These are phyloP conservation scores for Podospora appendiculata DNA, from an alignment of 495 filamentous ascomycete species.

Conservation along the genomic window DNA sequence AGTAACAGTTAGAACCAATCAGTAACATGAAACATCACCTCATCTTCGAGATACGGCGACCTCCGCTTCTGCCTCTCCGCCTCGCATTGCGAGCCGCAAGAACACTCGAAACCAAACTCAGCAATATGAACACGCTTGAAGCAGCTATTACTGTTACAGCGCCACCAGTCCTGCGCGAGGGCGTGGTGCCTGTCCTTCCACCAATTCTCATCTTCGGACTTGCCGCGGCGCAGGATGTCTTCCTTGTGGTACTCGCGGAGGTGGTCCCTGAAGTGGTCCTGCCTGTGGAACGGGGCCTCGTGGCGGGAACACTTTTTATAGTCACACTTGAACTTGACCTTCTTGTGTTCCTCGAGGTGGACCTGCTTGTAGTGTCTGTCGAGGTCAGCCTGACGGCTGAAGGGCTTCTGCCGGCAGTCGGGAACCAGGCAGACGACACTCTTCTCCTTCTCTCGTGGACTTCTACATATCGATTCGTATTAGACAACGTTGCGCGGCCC, in stretches of 20 bases:
- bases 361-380: slow-evolving; percentile 34
- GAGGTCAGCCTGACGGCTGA: slow-evolving; percentile 40
- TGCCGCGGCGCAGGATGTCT: slow-evolving; percentile 32
- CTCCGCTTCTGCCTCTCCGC: slow-evolving; percentile 19
- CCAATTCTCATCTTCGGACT: slow-evolving; percentile 9
- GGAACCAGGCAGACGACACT: slow-evolving; percentile 16
- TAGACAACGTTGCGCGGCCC: too few relatives aligned
- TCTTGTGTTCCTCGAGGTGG: slow-evolving; percentile 26
- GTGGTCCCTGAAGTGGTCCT: slow-evolving; percentile 44
- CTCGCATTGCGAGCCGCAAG: slow-evolving; percentile 34
- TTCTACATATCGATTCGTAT: too few relatives aligned
- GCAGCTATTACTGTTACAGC: slow-evolving; percentile 36
- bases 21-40: neutral
- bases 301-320: slow-evolving; percentile 31
- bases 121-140: slow-evolving; percentile 21
- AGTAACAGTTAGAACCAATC: too few relatives aligned
- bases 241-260: slow-evolving; percentile 42
- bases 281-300: slow-evolving; percentile 28
- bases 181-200: slow-evolving; percentile 10
- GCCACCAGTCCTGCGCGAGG: slow-evolving; percentile 36
- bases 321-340: slow-evolving; percentile 33
- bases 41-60: slow-evolving; percentile 6
- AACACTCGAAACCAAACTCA: slow-evolving; percentile 20
- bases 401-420: slow-evolving; percentile 25
- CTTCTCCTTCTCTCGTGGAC: too few relatives aligned